phyloP scores from a whole-genome alignment of 2,329 filamentous ascomycete genomes.

The Pezicula rhizophila region DNA sequence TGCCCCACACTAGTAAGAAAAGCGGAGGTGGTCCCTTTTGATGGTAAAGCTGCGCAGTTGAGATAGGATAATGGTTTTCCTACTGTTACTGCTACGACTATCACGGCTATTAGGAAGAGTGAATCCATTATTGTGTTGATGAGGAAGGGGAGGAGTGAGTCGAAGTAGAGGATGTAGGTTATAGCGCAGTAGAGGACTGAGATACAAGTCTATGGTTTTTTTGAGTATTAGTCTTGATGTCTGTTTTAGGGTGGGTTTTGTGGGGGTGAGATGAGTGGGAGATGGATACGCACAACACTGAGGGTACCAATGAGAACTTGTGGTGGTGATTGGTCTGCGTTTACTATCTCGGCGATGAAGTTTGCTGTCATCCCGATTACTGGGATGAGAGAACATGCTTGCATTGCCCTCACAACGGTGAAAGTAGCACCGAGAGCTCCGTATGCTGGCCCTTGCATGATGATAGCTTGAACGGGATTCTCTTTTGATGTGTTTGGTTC shows the following conservation, averaged over 20 bases:
- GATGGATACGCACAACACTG: slow-evolving; percentile 58
- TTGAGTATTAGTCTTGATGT: slow-evolving; percentile 9
- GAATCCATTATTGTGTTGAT: slow-evolving; percentile 61
- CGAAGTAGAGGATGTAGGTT: slow-evolving; percentile 75
- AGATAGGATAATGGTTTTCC: slow-evolving; percentile 77
- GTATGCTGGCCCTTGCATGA: slow-evolving; percentile 23
- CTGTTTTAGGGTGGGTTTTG: neutral
- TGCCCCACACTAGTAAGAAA: slow-evolving; percentile 38
- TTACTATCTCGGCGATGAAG: slow-evolving; percentile 73
- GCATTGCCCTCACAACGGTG: slow-evolving; percentile 63
- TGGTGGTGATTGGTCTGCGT: slow-evolving; percentile 58
- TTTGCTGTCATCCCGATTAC: slow-evolving; percentile 77
- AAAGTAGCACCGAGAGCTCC: slow-evolving; percentile 76
- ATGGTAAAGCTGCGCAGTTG: slow-evolving; percentile 54
- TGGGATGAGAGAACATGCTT: slow-evolving; percentile 65
- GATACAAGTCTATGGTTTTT: slow-evolving; percentile 59
- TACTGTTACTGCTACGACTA: slow-evolving; percentile 70
- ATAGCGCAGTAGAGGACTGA: slow-evolving; percentile 74
- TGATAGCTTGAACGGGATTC: slow-evolving; percentile 4
- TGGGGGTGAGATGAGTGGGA: neutral
- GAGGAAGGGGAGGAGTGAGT: slow-evolving; percentile 69
- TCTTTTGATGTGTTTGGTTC: neutral
- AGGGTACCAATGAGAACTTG: slow-evolving; percentile 72
- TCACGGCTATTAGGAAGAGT: slow-evolving; percentile 67
- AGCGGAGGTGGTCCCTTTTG: slow-evolving; percentile 33